Conservation (phyloP, 352 stramenopile genomes). For the Phytophthora uliginosa region DNA sequence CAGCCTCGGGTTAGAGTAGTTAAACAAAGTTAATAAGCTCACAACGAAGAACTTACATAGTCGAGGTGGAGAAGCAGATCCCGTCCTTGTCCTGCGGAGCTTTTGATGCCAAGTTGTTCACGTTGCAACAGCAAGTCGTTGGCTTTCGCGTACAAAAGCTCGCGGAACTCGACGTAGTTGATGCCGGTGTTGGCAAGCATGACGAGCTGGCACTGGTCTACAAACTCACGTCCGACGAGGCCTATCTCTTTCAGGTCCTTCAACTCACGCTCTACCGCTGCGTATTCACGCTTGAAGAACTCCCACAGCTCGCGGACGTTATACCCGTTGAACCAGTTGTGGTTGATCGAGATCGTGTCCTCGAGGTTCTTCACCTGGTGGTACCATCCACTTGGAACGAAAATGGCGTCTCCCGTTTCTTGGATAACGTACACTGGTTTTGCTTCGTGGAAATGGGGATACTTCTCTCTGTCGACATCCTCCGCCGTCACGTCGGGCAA, state of each 20-base stretch:
- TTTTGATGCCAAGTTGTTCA: neutral
- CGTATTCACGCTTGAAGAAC: conserved; percentile 77
- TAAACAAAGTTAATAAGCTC: neutral
- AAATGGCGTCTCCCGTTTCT: conserved; percentile 89
- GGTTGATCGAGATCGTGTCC: conserved; percentile 97
- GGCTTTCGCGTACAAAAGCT: conserved; percentile 63
- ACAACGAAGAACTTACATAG: conserved; percentile 30
- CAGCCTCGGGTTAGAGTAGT: neutral
- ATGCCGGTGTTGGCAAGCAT: conserved; percentile 86
- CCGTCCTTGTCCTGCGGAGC: neutral
- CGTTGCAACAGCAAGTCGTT: conserved; percentile 39
- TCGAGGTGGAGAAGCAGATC: conserved; percentile 36
- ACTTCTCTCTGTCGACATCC: conserved; percentile 62
- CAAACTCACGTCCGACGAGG: conserved; percentile 62
- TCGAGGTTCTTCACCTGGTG: conserved; percentile 96
- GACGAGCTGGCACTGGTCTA: conserved; percentile 76
- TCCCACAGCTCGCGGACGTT: conserved; percentile 70
- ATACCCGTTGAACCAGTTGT: conserved; percentile 98
- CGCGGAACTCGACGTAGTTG: conserved; percentile 75
- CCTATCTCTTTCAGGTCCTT: conserved; percentile 73
- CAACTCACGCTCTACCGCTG: conserved; percentile 69
- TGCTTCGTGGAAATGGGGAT: conserved; percentile 61
- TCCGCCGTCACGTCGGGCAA: conserved; percentile 58
- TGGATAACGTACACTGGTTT: conserved; percentile 64
- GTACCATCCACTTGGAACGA: conserved; percentile 97